Percentiles rank a stretch among this genome's conserved stretches.
phyloP scores from a whole-genome alignment of 306 rosid genomes.

The Cicer judaicum region DNA sequence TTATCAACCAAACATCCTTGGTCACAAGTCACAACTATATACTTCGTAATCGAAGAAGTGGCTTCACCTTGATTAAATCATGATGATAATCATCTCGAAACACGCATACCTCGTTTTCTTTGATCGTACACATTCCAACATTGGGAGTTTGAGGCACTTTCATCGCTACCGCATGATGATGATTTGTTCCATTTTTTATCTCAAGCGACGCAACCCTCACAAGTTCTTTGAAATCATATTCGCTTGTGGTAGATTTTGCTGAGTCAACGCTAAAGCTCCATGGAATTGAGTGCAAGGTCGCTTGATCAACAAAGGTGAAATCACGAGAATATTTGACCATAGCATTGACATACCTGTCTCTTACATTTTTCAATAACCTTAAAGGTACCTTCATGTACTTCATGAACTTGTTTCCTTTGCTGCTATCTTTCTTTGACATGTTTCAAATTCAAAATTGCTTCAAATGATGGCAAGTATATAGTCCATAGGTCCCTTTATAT shows the following conservation, averaged over 20 bases:
- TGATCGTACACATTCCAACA: constrained; percentile 63
- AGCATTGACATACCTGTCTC: constrained; percentile 62
- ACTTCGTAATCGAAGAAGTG: constrained; percentile 49
- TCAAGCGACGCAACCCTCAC: constrained; percentile 51
- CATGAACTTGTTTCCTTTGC: constrained; percentile 35
- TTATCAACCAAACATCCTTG: neutral
- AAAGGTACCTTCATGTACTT: constrained; percentile 55
- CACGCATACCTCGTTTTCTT: constrained; percentile 65
- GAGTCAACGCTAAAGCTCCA: constrained; percentile 58
- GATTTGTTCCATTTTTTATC: neutral
- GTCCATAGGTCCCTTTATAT: neutral
- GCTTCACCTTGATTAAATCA: constrained; percentile 41
- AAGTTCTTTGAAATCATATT: constrained; percentile 60
- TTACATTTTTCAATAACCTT: constrained; percentile 49
- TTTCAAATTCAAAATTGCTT: neutral
- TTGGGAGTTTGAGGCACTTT: constrained; percentile 53
- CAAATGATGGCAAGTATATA: neutral
- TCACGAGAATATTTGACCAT: constrained; percentile 49
- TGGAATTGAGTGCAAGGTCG: constrained; percentile 47
- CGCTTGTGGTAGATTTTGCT: constrained; percentile 20
- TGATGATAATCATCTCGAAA: constrained; percentile 54
- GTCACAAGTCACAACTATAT: constrained; percentile 62
- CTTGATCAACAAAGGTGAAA: constrained; percentile 34
- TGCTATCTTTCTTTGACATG: constrained; percentile 33
- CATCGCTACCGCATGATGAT: neutral